Evolutionary conservation across 108 stramenopile species (phyloP).

Genomic region (Nitzschia inconspicua): DNA sequence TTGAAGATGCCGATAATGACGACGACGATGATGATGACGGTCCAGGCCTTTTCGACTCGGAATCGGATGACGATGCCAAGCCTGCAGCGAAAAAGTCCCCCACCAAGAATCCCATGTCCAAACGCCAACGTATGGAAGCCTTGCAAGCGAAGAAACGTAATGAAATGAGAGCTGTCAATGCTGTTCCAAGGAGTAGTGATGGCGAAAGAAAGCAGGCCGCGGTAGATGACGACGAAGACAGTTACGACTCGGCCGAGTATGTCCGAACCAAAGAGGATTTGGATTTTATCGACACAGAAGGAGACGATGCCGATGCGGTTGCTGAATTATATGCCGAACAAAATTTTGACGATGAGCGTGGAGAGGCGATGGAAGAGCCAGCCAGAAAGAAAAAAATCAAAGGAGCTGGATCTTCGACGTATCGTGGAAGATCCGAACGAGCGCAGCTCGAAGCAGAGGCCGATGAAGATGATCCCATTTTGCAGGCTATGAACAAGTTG

Average conservation of each 20-base stretch:
- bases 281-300: constrained; percentile 88
- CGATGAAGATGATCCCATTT: constrained; percentile 70
- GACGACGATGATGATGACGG: constrained; percentile 49
- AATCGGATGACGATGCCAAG: constrained; percentile 51
- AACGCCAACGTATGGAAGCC: constrained; percentile 77
- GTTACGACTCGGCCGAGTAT: constrained; percentile 67
- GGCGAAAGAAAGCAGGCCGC: constrained; percentile 24
- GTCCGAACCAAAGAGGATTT: constrained; percentile 80
- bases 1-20: constrained; percentile 39
- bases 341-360: constrained; percentile 83
- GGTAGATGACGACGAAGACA: constrained; percentile 70
- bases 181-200: constrained; percentile 1
- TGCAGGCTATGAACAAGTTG: constrained; percentile 76
- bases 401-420: constrained; percentile 34
- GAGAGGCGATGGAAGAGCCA: constrained; percentile 56
- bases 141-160: constrained; percentile 57
- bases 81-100: constrained; percentile 12
- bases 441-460: constrained; percentile 34
- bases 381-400: constrained; percentile 44
- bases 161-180: constrained; percentile 6
- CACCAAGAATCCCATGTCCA: constrained; percentile 29
- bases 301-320: constrained; percentile 83
- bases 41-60: constrained; percentile 53
- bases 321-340: constrained; percentile 87
- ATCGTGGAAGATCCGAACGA: constrained; percentile 43